phyloP scores from a whole-genome alignment of 2,329 filamentous ascomycete genomes.

The Verticillium nonalfalfae region DNA sequence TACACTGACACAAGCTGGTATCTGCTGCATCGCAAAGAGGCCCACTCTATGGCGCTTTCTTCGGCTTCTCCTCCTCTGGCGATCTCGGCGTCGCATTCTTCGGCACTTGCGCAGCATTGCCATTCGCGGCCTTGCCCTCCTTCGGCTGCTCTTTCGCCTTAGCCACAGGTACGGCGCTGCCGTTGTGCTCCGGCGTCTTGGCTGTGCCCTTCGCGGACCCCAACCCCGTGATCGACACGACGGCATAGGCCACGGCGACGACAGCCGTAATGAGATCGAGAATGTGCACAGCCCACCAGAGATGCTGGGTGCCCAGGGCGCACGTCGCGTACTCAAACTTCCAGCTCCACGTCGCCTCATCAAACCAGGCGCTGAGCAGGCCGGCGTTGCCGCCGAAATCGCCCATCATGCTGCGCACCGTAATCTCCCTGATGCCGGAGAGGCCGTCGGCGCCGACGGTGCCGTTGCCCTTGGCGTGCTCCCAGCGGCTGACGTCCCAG shows the following conservation, averaged over 20 bases:
- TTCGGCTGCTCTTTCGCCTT: not conserved
- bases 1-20: not conserved
- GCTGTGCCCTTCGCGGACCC: not conserved
- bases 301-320: conserved; percentile 74
- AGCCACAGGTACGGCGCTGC: not conserved
- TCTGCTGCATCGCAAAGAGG: not conserved
- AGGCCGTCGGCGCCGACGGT: conserved; percentile 35
- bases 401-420: conserved; percentile 97
- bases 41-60: not conserved
- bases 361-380: conserved; percentile 84
- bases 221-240: conserved; percentile 5
- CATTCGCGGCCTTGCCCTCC: not conserved
- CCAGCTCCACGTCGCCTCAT: conserved; percentile 68
- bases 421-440: conserved; percentile 77
- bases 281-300: conserved; percentile 90
- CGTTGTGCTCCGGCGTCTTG: not conserved
- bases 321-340: conserved; percentile 75
- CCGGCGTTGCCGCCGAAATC: conserved; percentile 90
- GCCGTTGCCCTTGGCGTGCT: conserved; percentile 26
- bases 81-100: not conserved
- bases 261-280: conserved; percentile 49
- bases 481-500: conserved; percentile 46
- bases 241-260: conserved; percentile 18
- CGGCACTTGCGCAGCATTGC: not conserved
- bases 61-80: not conserved